Conservation (phyloP, 176 grass and related monocot species). For the Oryza glaberrima region DNA sequence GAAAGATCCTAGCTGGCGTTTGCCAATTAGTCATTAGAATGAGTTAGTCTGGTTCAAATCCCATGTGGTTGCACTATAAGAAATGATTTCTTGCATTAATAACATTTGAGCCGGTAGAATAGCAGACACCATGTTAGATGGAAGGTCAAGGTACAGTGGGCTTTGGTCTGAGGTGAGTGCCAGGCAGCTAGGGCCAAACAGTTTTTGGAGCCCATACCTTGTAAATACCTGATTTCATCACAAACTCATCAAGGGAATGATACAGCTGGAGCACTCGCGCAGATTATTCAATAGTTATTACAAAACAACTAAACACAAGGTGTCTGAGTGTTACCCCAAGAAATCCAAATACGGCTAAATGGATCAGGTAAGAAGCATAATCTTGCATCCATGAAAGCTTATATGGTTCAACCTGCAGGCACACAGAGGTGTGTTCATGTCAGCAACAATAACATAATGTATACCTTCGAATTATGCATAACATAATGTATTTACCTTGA, state of each 20-base stretch:
- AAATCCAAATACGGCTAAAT: constrained; percentile 80
- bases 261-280: not conserved
- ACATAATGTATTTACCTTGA: constrained; percentile 38
- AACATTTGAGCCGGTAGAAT: constrained; percentile 31
- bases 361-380: constrained; percentile 80
- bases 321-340: constrained; percentile 68
- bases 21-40: constrained; percentile 30
- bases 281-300: not conserved
- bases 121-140: constrained; percentile 81
- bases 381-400: constrained; percentile 59
- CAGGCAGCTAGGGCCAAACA: constrained; percentile 73
- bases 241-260: not conserved
- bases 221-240: constrained; percentile 75
- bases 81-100: constrained; percentile 22
- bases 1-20: constrained; percentile 88
- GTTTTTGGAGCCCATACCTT: constrained; percentile 82
- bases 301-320: not conserved
- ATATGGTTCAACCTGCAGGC: constrained; percentile 65
- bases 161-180: constrained; percentile 74
- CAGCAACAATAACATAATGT: constrained; percentile 12
- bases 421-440: constrained; percentile 30
- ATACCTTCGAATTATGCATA: not conserved
- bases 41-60: not conserved
- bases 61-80: not conserved
- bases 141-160: constrained; percentile 85